Conservation (phyloP, 495 filamentous ascomycete genomes). For the Daldinia loculata region DNA sequence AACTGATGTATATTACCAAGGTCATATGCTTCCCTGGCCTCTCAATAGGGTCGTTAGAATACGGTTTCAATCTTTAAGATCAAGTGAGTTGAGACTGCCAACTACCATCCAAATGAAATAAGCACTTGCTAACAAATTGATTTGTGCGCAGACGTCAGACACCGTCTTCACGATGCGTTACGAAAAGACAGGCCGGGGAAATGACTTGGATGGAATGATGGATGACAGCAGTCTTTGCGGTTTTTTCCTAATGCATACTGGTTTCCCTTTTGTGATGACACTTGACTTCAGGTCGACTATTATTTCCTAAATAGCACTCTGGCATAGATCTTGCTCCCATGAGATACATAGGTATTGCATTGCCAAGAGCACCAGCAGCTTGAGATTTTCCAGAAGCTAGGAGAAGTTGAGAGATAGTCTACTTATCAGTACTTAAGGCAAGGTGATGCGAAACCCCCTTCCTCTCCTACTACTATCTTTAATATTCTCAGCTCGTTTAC, state of each 20-base stretch:
- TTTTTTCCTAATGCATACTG: neutral
- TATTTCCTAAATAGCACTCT: conserved; percentile 1
- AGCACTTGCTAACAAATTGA: conserved; percentile 1
- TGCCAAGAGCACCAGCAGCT: neutral
- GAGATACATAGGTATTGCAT: neutral
- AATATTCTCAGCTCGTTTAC: neutral
- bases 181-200: conserved; percentile 2
- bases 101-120: neutral
- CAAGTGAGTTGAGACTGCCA: conserved; percentile 14
- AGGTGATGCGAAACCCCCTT: neutral
- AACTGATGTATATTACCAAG: neutral
- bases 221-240: neutral
- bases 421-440: neutral
- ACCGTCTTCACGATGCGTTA: neutral
- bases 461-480: neutral
- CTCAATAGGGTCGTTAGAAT: neutral
- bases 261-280: conserved; percentile 6
- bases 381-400: neutral
- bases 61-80: neutral
- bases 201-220: neutral
- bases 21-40: neutral
- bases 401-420: neutral
- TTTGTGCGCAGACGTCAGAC: neutral
- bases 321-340: neutral
- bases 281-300: neutral